phyloP scores from a whole-genome alignment of 2,329 filamentous ascomycete species.

The Colletotrichum cereale region DNA sequence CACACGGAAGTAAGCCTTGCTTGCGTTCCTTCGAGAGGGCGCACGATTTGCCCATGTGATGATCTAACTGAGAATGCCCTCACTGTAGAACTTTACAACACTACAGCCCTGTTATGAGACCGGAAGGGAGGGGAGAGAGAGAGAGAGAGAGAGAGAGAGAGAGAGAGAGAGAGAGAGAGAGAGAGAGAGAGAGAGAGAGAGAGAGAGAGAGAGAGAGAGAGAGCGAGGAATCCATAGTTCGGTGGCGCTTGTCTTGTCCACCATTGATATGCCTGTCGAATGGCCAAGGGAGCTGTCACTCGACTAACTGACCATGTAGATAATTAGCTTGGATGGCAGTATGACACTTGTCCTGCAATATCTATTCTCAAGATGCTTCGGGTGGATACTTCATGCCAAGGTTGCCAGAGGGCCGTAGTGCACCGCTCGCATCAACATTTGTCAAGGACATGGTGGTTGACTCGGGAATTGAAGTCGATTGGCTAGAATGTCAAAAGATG shows the following conservation, averaged over 20 bases:
- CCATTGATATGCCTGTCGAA: not conserved
- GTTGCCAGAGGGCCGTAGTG: not conserved
- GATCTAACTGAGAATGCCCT: not conserved
- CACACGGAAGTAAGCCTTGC: not conserved
- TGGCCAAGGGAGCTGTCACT: not conserved
- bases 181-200: no score
- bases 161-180: no score
- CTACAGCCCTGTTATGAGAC: not conserved
- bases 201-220: no score
- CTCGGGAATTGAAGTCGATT: not conserved
- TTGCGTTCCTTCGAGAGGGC: not conserved
- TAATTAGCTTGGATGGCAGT: not conserved
- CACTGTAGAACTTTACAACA: constrained; percentile 1
- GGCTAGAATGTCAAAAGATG: not conserved
- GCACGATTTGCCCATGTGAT: constrained; percentile 1
- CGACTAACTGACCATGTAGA: not conserved
- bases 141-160: not conserved
- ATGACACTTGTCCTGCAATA: not conserved
- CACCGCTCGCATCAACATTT: not conserved
- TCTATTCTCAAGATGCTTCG: not conserved
- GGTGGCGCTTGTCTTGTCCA: not conserved
- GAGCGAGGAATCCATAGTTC: not conserved
- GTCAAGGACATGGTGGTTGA: not conserved
- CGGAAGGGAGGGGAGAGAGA: not conserved
- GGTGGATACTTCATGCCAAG: not conserved